phyloP scores from a whole-genome alignment of 352 stramenopile species.

The Aphanomyces astaci region DNA sequence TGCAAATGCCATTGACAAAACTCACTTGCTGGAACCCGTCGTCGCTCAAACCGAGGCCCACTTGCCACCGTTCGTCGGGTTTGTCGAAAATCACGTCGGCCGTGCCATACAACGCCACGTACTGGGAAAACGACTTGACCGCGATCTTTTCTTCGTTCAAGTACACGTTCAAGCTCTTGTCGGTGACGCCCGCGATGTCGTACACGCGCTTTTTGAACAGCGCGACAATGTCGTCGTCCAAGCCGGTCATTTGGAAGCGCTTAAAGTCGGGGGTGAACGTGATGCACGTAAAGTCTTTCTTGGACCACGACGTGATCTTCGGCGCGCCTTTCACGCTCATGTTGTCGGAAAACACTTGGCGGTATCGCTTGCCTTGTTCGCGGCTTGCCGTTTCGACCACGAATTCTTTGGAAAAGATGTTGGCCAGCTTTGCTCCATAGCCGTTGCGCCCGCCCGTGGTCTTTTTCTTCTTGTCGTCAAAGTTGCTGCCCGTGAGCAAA shows the following conservation, averaged over 20 bases:
- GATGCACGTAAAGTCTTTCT: slow-evolving; percentile 92
- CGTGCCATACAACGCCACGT: slow-evolving; percentile 85
- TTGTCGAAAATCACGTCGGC: slow-evolving; percentile 87
- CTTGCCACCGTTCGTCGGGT: slow-evolving; percentile 91
- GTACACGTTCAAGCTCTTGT: slow-evolving; percentile 87
- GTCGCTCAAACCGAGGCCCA: slow-evolving; percentile 89
- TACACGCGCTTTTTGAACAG: slow-evolving; percentile 96
- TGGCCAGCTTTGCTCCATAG: slow-evolving; percentile 98
- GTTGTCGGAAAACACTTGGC: slow-evolving; percentile 86
- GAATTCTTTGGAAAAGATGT: slow-evolving; percentile 99
- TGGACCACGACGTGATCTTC: slow-evolving; percentile 74
- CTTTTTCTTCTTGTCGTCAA: slow-evolving; percentile 96
- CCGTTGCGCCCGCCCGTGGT: slow-evolving; percentile 93
- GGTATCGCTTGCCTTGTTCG: slow-evolving; percentile 90
- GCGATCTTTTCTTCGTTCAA: slow-evolving; percentile 91
- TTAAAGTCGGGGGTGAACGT: slow-evolving; percentile 94
- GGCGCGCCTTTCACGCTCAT: slow-evolving; percentile 90
- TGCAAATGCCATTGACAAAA: slow-evolving; percentile 98
- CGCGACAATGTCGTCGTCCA: slow-evolving; percentile 91
- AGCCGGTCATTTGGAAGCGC: slow-evolving; percentile 86
- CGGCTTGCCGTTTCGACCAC: slow-evolving; percentile 96
- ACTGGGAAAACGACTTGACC: slow-evolving; percentile 92
- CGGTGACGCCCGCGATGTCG: slow-evolving; percentile 93
- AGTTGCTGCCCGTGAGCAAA: slow-evolving; percentile 98
- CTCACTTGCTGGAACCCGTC: slow-evolving; percentile 93